Base-by-base conservation (phyloP, 805 yeast genomes). In the Naumovozyma castellii region DNA sequence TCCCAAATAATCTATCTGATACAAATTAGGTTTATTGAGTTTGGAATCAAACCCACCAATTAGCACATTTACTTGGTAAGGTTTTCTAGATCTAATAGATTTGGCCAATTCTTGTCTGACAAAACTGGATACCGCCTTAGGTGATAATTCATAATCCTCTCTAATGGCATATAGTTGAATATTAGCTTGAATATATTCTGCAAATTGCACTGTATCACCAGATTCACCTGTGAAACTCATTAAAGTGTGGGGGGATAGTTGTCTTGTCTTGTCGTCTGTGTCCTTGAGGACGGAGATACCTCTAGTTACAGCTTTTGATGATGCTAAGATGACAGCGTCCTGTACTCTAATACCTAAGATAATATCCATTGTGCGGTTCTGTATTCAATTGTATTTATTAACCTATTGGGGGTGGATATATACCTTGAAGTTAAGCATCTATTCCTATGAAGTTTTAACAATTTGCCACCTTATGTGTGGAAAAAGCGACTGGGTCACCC, bases 201-300 rank as follows among this genome's bases (percentile, higher is more conserved):
- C 94, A 66, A 92, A 92, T 59, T 88, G 92, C 5, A 81, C 86
- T 42, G 97, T 84, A 59, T 92, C 98, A 45, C 98, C 98, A 3
- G 96, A 74, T 61, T 92, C 98, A 42, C 98, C 98, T 1, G 94
- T 81, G 66, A 67, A 88, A 33, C 97, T 95, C 68, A 92, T 72
- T 50, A 88, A 67, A 39, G 84, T 75, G 58, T 82, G 90, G 30
- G 78, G 72, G 50, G 84, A 84, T 52, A 90, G 70, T 22, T 62
- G 64, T 48, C 88, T 67, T 8, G 94, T 84, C 66, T 86, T 86
- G 63, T 81, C 87, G 62, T 86, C 96, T 36, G 73, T 69, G 38
- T 75, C 78, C 56, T 84, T 84, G 49, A 86, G 65, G 37, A 86
- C 74, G 12, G 94, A 80, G 40, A 87, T 82, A 41, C 96, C 95